phyloP scores from a whole-genome alignment of 148 eudicot species.

The Amaranthus hypochondriacus region DNA sequence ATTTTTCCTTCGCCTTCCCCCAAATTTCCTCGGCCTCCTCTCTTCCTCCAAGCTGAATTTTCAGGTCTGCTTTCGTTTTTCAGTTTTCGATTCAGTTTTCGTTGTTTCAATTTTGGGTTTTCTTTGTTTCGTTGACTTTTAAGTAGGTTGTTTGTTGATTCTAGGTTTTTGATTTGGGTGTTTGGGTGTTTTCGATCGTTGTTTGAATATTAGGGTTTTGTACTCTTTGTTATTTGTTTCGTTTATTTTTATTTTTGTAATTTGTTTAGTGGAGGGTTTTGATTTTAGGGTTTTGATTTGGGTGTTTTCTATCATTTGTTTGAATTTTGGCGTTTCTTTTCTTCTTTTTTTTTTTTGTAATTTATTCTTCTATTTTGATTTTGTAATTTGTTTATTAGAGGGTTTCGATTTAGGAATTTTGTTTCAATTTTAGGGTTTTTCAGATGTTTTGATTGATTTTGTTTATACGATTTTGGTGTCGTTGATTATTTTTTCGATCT shows the following conservation, averaged over 20 bases:
- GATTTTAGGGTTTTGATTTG: not conserved
- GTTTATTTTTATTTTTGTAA: not conserved
- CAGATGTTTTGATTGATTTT: no score
- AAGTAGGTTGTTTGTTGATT: not conserved
- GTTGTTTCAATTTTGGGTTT: not conserved
- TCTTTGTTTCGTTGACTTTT: not conserved
- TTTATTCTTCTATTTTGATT: no score
- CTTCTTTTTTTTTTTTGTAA: no score
- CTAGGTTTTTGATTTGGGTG: not conserved
- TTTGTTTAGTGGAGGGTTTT: not conserved
- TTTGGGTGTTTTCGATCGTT: no score
- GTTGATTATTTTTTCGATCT: not conserved
- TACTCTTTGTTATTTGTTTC: not conserved
- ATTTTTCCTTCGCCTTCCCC: not conserved
- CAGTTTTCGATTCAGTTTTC: not conserved
- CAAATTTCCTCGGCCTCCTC: no score
- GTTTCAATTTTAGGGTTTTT: no score
- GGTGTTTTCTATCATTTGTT: no score
- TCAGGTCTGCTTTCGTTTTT: not conserved
- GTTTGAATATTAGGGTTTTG: not conserved
- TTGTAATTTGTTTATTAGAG: no score
- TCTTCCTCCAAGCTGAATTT: not conserved
- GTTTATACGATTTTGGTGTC: not conserved
- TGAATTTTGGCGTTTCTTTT: no score
- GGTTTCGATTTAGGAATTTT: no score